A percentile compares a stretch with the other conserved stretches of the same genome.
Evolutionary conservation across 2,329 filamentous ascomycete species (phyloP).

Genomic region (Emmonsiellopsis sp.): DNA sequence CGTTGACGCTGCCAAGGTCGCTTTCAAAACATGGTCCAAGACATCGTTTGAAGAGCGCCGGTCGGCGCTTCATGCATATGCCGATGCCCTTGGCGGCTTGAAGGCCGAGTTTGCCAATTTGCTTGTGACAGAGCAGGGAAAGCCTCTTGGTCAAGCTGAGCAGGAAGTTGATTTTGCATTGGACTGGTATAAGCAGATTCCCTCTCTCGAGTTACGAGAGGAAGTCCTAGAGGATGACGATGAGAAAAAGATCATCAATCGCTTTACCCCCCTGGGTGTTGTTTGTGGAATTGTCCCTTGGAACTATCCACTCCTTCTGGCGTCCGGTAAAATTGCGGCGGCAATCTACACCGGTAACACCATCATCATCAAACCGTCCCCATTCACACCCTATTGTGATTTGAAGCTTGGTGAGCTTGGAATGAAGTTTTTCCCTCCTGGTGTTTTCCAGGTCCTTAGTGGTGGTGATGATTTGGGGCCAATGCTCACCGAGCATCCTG

Average conservation of each 20-base stretch:
- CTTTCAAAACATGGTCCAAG: slow-evolving; percentile 41
- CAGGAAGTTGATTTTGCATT: not conserved
- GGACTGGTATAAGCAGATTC: not conserved
- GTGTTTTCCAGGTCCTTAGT: slow-evolving; percentile 53
- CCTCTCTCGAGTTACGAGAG: slow-evolving; percentile 28
- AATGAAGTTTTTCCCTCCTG: slow-evolving; percentile 50
- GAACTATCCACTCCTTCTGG: slow-evolving; percentile 33
- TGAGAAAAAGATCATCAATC: slow-evolving; percentile 6
- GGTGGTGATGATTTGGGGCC: slow-evolving; percentile 54
- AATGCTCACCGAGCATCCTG: slow-evolving; percentile 50
- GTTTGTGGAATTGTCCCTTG: slow-evolving; percentile 43
- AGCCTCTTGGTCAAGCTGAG: slow-evolving; percentile 26
- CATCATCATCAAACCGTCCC: slow-evolving; percentile 49
- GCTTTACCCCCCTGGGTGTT: slow-evolving; percentile 8
- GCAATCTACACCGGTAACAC: slow-evolving; percentile 49
- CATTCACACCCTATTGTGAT: slow-evolving; percentile 25
- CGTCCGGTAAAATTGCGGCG: slow-evolving; percentile 47
- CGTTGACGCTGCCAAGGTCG: slow-evolving; percentile 37
- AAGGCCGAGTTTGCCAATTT: slow-evolving; percentile 36
- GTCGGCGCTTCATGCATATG: slow-evolving; percentile 31
- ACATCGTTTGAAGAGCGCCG: slow-evolving; percentile 37
- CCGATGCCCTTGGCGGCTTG: slow-evolving; percentile 33
- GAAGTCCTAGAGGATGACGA: slow-evolving; percentile 38
- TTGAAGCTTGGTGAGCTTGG: slow-evolving; percentile 55
- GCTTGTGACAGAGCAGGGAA: slow-evolving; percentile 43